These are phyloP conservation scores for Candida xyloterini DNA, from an alignment of 805 yeast genomes.

Conservation along the genomic window DNA sequence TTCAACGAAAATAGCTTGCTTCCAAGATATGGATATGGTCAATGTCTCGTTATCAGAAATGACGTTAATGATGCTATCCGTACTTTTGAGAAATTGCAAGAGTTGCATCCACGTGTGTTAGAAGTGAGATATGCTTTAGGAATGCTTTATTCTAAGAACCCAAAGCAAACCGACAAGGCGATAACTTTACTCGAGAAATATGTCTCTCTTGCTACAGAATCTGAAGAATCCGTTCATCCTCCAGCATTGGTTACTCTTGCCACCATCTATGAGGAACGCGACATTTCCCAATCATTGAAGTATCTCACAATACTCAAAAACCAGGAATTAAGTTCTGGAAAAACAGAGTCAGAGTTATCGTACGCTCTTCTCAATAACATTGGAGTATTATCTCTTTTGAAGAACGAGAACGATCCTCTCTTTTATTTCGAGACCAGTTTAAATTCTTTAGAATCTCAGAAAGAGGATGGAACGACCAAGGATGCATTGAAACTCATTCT, in stretches of 20 bases:
- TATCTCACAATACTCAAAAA: constrained; percentile 46
- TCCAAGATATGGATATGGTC: constrained; percentile 81
- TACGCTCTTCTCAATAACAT: constrained; percentile 72
- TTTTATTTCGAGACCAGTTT: constrained; percentile 43
- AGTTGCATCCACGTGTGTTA: constrained; percentile 61
- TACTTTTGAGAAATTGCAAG: constrained; percentile 73
- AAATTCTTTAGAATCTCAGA: constrained; percentile 36
- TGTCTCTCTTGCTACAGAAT: constrained; percentile 55
- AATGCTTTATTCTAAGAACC: constrained; percentile 56
- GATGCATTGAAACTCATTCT: constrained; percentile 42
- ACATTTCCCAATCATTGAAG: constrained; percentile 62
- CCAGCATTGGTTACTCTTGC: constrained; percentile 71
- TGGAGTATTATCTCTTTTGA: constrained; percentile 76
- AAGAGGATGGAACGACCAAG: constrained; percentile 19
- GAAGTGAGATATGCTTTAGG: constrained; percentile 81
- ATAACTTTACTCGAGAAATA: constrained; percentile 67
- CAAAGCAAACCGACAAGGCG: constrained; percentile 45
- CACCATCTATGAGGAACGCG: constrained; percentile 63
- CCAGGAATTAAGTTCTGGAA: constrained; percentile 41
- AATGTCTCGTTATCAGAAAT: constrained; percentile 72
- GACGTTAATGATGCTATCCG: constrained; percentile 79
- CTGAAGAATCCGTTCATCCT: constrained; percentile 54
- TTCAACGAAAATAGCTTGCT: constrained; percentile 61
- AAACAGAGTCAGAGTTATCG: constrained; percentile 44
- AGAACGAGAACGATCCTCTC: constrained; percentile 45